These are phyloP conservation scores for Solanum sitiens DNA, from an alignment of 257 asterid genomes.

Conservation along the genomic window DNA sequence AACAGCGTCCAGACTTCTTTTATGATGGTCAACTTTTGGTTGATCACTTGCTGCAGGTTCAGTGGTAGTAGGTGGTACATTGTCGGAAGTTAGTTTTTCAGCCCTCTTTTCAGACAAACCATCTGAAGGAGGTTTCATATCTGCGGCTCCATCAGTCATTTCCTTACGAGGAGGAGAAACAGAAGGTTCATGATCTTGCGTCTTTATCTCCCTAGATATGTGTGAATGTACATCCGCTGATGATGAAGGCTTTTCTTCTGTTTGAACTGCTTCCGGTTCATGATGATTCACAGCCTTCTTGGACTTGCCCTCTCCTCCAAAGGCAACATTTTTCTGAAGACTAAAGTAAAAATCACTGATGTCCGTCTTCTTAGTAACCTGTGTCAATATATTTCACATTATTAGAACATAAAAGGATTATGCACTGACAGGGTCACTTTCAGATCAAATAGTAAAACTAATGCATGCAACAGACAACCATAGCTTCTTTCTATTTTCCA, in stretches of 20 bases:
- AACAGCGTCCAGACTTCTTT: conserved; percentile 36
- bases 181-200: conserved; percentile 17
- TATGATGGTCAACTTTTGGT: conserved; percentile 35
- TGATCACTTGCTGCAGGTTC: conserved; percentile 17
- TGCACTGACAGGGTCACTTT: background rate
- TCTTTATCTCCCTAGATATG: conserved; percentile 20
- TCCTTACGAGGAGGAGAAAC: conserved; percentile 28
- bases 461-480: background rate
- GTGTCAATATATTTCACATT: conserved; percentile 8
- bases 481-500: background rate
- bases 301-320: conserved; percentile 50
- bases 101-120: conserved; percentile 20
- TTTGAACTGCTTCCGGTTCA: conserved; percentile 17
- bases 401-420: background rate
- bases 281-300: conserved; percentile 28
- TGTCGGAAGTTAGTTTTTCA: background rate
- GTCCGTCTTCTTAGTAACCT: conserved; percentile 88
- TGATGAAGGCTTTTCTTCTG: conserved; percentile 21
- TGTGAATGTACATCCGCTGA: conserved; percentile 15
- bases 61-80: background rate
- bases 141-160: conserved; percentile 7
- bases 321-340: conserved; percentile 68
- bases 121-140: conserved; percentile 23
- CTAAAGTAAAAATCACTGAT: conserved; percentile 76
- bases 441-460: background rate